Evolutionary conservation across 2,329 filamentous ascomycete species (phyloP).

Genomic region (Ophiostoma australiae): DNA sequence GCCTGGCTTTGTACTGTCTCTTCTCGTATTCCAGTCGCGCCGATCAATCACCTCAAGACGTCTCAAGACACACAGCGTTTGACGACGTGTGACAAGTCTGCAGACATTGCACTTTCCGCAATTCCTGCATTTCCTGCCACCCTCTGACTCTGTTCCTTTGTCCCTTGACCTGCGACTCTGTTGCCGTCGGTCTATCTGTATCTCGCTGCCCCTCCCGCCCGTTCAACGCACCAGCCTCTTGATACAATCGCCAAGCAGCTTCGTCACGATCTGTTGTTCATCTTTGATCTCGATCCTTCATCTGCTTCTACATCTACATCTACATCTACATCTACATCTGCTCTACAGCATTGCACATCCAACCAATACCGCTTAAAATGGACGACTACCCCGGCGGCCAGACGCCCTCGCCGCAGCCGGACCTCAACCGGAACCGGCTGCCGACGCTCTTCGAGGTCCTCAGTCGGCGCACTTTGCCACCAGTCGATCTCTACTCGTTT

Average conservation of each 20-base stretch:
- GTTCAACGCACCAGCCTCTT: not conserved
- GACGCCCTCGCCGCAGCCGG: slow-evolving; percentile 53
- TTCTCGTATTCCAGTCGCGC: not conserved
- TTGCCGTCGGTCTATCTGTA: not conserved
- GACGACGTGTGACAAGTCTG: slow-evolving; percentile 5
- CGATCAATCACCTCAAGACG: not conserved
- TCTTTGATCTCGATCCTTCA: not conserved
- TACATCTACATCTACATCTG: not conserved
- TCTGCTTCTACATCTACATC: too few species aligned
- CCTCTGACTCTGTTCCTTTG: too few species aligned
- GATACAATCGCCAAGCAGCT: not conserved
- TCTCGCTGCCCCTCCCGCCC: not conserved
- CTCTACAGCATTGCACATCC: not conserved
- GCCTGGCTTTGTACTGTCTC: not conserved
- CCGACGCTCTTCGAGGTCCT: slow-evolving; percentile 95
- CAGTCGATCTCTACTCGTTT: slow-evolving; percentile 96
- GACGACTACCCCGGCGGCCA: slow-evolving; percentile 23
- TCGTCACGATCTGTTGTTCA: too few species aligned
- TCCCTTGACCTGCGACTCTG: not conserved
- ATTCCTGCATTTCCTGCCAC: not conserved
- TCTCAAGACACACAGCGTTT: slow-evolving; percentile 5
- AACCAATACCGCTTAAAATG: not conserved
- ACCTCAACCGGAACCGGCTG: slow-evolving; percentile 70
- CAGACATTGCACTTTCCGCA: not conserved
- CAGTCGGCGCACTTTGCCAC: slow-evolving; percentile 86